A percentile compares a stretch with the other conserved stretches of the same genome.
phyloP scores from a whole-genome alignment of 2,329 filamentous ascomycete genomes.

The Dactylellina drechsleri region DNA sequence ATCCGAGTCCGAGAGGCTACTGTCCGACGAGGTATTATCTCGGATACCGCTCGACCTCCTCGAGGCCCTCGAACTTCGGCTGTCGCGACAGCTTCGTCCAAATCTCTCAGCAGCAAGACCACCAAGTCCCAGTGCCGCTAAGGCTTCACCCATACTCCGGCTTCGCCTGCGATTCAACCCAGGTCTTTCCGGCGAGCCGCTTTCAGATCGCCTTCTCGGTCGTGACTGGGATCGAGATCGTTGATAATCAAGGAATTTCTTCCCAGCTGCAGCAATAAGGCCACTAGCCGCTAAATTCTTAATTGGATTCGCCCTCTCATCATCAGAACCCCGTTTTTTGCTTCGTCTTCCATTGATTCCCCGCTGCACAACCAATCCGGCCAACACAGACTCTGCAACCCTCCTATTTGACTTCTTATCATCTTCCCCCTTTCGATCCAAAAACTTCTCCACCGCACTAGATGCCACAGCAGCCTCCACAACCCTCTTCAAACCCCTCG shows the following conservation, averaged over 20 bases:
- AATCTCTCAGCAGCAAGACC: constrained; percentile 41
- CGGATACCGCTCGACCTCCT: background rate
- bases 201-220: constrained; percentile 19
- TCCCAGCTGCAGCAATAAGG: constrained; percentile 43
- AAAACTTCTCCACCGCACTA: constrained; percentile 39
- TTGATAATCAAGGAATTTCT: constrained; percentile 51
- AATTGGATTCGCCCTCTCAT: constrained; percentile 24
- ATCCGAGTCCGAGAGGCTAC: constrained; percentile 47
- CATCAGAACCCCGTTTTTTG: constrained; percentile 20
- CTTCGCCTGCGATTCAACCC: constrained; percentile 36
- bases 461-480: constrained; percentile 43
- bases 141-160: constrained; percentile 29
- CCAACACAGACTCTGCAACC: constrained; percentile 42
- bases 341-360: constrained; percentile 28
- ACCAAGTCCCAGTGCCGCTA: constrained; percentile 40
- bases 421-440: constrained; percentile 36
- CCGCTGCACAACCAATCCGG: constrained; percentile 40
- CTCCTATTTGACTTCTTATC: constrained; percentile 38
- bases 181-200: constrained; percentile 37
- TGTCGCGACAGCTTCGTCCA: constrained; percentile 31
- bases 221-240: constrained; percentile 38
- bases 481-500: constrained; percentile 39
- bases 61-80: constrained; percentile 13
- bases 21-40: constrained; percentile 34
- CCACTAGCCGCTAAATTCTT: constrained; percentile 36